phyloP scores from a whole-genome alignment of 2,329 filamentous ascomycete species.

The Simplicillium aogashimaense region DNA sequence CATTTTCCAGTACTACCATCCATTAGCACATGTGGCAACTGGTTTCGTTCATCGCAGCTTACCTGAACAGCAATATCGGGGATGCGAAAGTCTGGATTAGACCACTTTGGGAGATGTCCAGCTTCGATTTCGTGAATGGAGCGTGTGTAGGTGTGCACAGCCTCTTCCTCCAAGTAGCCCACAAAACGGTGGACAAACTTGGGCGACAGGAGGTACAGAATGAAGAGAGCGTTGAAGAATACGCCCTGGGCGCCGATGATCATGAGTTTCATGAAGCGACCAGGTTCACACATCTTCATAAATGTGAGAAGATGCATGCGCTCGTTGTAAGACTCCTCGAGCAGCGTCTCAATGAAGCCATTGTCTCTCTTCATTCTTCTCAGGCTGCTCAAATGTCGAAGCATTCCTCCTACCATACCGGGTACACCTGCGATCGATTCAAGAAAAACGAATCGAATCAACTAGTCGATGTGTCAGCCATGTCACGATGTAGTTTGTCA shows the following conservation, averaged over 20 bases:
- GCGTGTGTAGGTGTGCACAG: slow-evolving; percentile 88
- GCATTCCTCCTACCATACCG: slow-evolving; percentile 93
- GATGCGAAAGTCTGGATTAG: slow-evolving; percentile 55
- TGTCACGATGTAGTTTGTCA: not conserved
- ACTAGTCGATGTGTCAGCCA: slow-evolving; percentile 22
- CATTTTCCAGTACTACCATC: slow-evolving; percentile 74
- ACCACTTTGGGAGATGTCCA: slow-evolving; percentile 77
- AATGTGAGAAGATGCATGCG: slow-evolving; percentile 90
- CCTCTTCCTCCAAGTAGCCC: slow-evolving; percentile 94
- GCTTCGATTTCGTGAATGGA: slow-evolving; percentile 79
- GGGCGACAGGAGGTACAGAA: slow-evolving; percentile 79
- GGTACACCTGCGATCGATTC: slow-evolving; percentile 93
- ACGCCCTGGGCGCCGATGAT: slow-evolving; percentile 89
- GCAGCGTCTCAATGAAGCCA: slow-evolving; percentile 88
- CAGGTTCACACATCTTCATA: slow-evolving; percentile 69
- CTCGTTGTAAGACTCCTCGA: slow-evolving; percentile 88
- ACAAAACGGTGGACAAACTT: slow-evolving; percentile 90
- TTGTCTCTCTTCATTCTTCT: slow-evolving; percentile 85
- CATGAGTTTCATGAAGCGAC: slow-evolving; percentile 84
- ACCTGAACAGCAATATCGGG: slow-evolving; percentile 75
- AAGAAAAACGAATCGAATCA: slow-evolving; percentile 83
- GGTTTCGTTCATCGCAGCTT: slow-evolving; percentile 7
- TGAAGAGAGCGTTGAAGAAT: slow-evolving; percentile 91
- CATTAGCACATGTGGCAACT: slow-evolving; percentile 4
- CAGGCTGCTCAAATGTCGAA: slow-evolving; percentile 78